phyloP scores from a whole-genome alignment of 768 basidiomycete genomes.

The Lentinula detonsa region DNA sequence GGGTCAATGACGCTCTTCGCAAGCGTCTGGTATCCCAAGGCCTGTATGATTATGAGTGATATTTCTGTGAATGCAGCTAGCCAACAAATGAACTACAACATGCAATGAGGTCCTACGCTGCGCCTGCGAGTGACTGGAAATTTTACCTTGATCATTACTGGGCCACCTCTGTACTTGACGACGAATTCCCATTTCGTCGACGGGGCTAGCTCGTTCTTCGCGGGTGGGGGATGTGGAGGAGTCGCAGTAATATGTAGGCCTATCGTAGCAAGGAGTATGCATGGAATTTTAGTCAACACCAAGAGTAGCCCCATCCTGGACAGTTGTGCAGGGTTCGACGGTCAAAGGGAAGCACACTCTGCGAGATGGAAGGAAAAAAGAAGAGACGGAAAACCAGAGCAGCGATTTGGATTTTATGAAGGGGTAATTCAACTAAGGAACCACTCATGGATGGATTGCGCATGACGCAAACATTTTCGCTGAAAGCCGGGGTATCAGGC shows the following conservation, averaged over 20 bases:
- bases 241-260: constrained; percentile 40
- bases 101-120: background rate
- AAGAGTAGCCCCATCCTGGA: background rate
- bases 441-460: background rate
- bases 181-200: constrained; percentile 31
- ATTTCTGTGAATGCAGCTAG: constrained; percentile 29
- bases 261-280: constrained; percentile 34
- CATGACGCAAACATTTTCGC: background rate
- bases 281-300: constrained; percentile 34
- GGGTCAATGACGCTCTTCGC: constrained; percentile 16
- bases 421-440: background rate
- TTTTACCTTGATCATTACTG: constrained; percentile 29
- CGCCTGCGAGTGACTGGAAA: background rate
- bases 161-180: constrained; percentile 27
- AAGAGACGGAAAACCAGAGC: background rate
- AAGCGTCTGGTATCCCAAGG: constrained; percentile 13
- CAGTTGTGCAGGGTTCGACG: background rate
- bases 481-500: background rate
- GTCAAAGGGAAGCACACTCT: background rate
- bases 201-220: constrained; percentile 23
- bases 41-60: constrained; percentile 26
- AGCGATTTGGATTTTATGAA: background rate
- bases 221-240: constrained; percentile 37
- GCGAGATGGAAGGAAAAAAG: background rate
- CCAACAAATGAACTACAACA: constrained; percentile 30